phyloP scores from a whole-genome alignment of 176 grass and related monocot genomes.

The Eleusine coracana region DNA sequence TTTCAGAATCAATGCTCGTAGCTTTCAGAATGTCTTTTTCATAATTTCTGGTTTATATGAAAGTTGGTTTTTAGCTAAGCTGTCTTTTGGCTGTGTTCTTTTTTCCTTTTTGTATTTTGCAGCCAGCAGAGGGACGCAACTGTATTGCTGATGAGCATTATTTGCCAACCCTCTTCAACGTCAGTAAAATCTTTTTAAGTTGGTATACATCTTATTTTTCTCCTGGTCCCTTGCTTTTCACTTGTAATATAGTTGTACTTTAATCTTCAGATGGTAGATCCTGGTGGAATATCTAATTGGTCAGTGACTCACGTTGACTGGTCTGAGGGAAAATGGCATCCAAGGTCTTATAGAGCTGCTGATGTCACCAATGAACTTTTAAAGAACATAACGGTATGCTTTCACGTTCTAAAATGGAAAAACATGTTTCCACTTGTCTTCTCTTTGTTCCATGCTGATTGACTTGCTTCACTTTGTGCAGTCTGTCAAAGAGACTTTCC shows the following conservation, averaged over 20 bases:
- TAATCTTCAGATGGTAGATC: slow-evolving; percentile 83
- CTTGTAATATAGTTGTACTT: slow-evolving; percentile 29
- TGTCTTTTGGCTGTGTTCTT: slow-evolving; percentile 10
- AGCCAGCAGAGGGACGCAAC: slow-evolving; percentile 93
- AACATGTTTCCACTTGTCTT: neutral
- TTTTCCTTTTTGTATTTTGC: slow-evolving; percentile 48
- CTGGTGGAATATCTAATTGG: slow-evolving; percentile 92
- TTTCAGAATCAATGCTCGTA: slow-evolving; percentile 7
- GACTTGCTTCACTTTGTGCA: slow-evolving; percentile 50
- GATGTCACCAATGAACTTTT: slow-evolving; percentile 80
- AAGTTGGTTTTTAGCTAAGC: slow-evolving; percentile 12
- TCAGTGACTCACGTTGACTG: slow-evolving; percentile 98
- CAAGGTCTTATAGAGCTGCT: slow-evolving; percentile 82
- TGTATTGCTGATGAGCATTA: slow-evolving; percentile 99
- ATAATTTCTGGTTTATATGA: neutral
- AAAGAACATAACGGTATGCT: slow-evolving; percentile 87
- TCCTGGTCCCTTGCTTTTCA: neutral
- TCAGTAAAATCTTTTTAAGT: slow-evolving; percentile 53
- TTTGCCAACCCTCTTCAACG: slow-evolving; percentile 92
- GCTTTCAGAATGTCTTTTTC: slow-evolving; percentile 9
- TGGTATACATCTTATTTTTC: slow-evolving; percentile 16
- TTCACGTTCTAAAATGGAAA: slow-evolving; percentile 22
- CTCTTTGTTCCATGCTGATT: slow-evolving; percentile 25
- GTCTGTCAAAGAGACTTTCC: slow-evolving; percentile 70
- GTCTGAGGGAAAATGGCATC: slow-evolving; percentile 99